phyloP scores from a whole-genome alignment of 768 basidiomycete genomes.

The Calocera cornea region DNA sequence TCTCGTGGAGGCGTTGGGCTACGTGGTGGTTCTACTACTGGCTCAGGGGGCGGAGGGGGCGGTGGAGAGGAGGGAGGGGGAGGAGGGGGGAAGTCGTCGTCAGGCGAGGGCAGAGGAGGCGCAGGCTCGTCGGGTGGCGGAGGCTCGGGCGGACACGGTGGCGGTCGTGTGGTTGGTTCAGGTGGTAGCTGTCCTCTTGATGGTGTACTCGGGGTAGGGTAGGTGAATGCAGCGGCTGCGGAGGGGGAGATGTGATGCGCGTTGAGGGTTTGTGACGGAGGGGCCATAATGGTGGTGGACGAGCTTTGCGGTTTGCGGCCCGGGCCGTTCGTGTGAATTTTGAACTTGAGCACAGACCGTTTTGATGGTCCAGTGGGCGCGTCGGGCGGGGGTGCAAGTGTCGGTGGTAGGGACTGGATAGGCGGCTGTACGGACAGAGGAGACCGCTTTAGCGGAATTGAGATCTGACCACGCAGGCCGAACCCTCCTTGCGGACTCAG shows the following conservation, averaged over 20 bases:
- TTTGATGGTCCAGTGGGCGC: conserved; percentile 1
- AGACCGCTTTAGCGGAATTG: not conserved
- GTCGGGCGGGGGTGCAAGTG: conserved; percentile 1
- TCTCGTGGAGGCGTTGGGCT: not conserved
- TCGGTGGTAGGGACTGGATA: not conserved
- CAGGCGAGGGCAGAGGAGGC: not conserved
- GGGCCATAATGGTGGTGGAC: not conserved
- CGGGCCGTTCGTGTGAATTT: not conserved
- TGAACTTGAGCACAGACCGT: conserved; percentile 2
- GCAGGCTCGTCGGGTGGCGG: conserved; percentile 1
- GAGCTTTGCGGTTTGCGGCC: not conserved
- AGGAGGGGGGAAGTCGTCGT: not conserved
- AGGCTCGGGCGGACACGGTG: not conserved
- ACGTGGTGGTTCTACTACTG: not conserved
- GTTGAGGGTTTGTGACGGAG: not conserved
- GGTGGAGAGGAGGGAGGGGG: not conserved
- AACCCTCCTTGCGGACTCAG: not conserved
- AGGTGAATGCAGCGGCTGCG: not conserved
- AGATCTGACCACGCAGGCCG: not conserved
- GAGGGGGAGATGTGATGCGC: not conserved
- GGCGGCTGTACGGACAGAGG: not conserved
- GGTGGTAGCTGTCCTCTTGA: not conserved
- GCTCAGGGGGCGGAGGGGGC: not conserved
- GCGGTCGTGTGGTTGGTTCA: not conserved
- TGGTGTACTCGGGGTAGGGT: conserved; percentile 1